Evolutionary conservation across 768 basidiomycete genomes (phyloP), one percentile per base, ranked within the genome.

Genomic region (Tylopilus plumbeoviolaceoides): DNA sequence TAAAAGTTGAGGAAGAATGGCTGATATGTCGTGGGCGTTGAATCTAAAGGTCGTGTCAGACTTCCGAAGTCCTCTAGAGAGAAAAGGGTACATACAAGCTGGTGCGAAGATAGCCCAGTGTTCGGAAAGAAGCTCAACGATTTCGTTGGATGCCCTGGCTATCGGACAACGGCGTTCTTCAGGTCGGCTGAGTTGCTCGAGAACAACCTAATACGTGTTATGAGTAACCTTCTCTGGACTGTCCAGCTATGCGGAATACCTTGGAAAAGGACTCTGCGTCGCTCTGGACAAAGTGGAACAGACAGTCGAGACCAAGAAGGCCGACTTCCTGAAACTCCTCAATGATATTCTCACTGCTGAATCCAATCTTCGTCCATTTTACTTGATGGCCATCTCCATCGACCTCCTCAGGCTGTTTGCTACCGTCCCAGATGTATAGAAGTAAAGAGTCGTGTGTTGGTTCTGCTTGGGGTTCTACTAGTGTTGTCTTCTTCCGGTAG

Each of bases 1-100:
- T 80, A 78, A 63, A 94, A 90, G 59, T 89, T 89, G 57, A 95
- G 77, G 71, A 95, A 89, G 72, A 92, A 91, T 0, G 91, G 91
- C 56, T 89, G 85, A 67, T 90, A 92, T 2, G 83, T 80, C 3
- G 87, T 87, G 4, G 88, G 83, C 2, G 89, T 87, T 3, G 90
- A 85, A 66, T 91, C 90, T 53, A 38, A 50, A 33, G 63, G 46
- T 33, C 20, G 20, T 43, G 51, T 60, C 11, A 58, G 47, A 36
- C 33, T 33, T 46, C 36, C 31, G 30, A 36, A 5, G 31, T 39
- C 18, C 18, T 44, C 17, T 36, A 48, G 33, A 39, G 54, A 38
- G 45, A 41, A 36, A 41, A 20, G 44, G 23, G 39, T 21, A 80
- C 81, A 41, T 58, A 91, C 91, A 93, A 42, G 89, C 89, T 28